Percentiles rank a stretch among this genome's conserved stretches.
These are phyloP conservation scores for Boletus semigastroideus DNA, from an alignment of 1,284 basidiomycete species.

Conservation along the genomic window DNA sequence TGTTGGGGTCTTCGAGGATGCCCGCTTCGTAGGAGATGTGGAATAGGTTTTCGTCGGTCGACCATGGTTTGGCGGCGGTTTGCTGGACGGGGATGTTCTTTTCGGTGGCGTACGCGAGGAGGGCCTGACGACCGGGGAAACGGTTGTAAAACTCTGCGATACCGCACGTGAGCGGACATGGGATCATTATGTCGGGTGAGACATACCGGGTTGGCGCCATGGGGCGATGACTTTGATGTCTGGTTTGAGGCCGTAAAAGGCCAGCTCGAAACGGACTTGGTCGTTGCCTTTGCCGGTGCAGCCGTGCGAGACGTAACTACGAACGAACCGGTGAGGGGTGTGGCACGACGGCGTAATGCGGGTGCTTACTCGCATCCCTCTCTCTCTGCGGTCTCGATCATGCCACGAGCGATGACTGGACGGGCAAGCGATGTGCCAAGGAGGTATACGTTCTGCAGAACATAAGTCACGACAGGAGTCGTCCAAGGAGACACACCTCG, in stretches of 20 bases:
- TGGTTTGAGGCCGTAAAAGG: slow-evolving; percentile 98
- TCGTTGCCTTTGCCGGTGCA: slow-evolving; percentile 99
- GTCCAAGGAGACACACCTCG: slow-evolving; percentile 57
- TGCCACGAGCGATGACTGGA: slow-evolving; percentile 97
- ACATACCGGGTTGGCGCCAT: slow-evolving; percentile 88
- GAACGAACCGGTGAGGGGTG: slow-evolving; percentile 5
- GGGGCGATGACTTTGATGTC: slow-evolving; percentile 99
- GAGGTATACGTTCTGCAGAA: slow-evolving; percentile 85
- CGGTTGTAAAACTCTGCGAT: slow-evolving; percentile 90
- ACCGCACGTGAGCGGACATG: not conserved
- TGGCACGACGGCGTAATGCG: not conserved
- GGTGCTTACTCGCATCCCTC: slow-evolving; percentile 87
- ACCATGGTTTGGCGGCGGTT: slow-evolving; percentile 98
- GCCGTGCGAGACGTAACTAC: slow-evolving; percentile 92
- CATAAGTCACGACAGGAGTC: slow-evolving; percentile 7
- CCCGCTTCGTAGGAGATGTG: slow-evolving; percentile 99
- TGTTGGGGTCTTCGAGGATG: slow-evolving; percentile 96
- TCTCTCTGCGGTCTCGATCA: slow-evolving; percentile 91
- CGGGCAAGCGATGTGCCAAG: slow-evolving; percentile 97
- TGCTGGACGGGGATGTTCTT: slow-evolving; percentile 94
- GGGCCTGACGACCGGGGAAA: slow-evolving; percentile 92
- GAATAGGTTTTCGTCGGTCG: slow-evolving; percentile 98
- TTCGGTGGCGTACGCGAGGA: slow-evolving; percentile 87
- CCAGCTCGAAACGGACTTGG: slow-evolving; percentile 98
- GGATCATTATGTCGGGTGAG: not conserved